Percentiles rank a stretch among this genome's conserved stretches.
Evolutionary conservation across 2,329 filamentous ascomycete genomes (phyloP).

Genomic region (Colletotrichum horii): DNA sequence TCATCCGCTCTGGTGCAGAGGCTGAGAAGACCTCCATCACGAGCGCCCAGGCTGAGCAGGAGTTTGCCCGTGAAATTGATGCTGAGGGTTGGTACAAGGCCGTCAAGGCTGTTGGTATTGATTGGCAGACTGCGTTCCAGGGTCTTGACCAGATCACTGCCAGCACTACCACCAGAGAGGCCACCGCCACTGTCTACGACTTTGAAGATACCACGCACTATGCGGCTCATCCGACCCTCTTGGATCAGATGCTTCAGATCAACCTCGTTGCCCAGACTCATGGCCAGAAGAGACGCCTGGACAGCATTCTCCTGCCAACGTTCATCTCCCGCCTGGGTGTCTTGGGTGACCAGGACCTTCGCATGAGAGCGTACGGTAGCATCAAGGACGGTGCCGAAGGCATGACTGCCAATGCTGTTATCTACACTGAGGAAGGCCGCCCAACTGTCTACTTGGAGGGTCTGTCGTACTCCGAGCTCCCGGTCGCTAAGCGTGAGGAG

Average conservation of each 20-base stretch:
- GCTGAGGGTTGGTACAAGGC: constrained; percentile 7
- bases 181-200: constrained; percentile 4
- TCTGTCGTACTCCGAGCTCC: constrained; percentile 1
- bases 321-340: neutral
- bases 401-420: neutral
- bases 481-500: neutral
- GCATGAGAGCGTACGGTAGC: constrained; percentile 3
- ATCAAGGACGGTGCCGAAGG: neutral
- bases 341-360: neutral
- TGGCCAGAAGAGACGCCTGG: neutral
- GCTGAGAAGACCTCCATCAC: neutral
- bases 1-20: neutral
- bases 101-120: neutral
- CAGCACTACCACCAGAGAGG: neutral
- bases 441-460: constrained; percentile 2
- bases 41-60: neutral
- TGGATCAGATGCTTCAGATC: constrained; percentile 13
- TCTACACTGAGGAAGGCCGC: constrained; percentile 1
- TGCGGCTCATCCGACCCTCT: neutral
- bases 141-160: constrained; percentile 6
- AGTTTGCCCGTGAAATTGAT: neutral
- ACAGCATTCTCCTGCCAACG: neutral
- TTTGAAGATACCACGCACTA: constrained; percentile 9
- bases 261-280: constrained; percentile 1
- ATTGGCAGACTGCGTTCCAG: constrained; percentile 6